Evolutionary conservation across 257 asterid genomes (phyloP).

Genomic region (Apocynum venetum): DNA sequence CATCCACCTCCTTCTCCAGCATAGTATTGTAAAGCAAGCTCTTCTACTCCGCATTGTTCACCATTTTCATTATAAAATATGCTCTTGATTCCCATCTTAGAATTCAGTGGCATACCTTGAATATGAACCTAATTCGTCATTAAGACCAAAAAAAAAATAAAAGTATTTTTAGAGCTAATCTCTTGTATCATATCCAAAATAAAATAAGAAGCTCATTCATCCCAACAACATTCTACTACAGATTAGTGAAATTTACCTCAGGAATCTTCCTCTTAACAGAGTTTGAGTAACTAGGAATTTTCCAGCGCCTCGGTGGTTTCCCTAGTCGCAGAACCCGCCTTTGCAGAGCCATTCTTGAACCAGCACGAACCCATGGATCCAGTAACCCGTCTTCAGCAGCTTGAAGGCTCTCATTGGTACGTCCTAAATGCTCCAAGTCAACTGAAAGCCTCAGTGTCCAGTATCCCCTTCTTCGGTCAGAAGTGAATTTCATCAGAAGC

Average conservation of each 20-base stretch:
- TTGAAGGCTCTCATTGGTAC: conserved; percentile 70
- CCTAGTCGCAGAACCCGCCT: conserved; percentile 78
- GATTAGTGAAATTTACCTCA: conserved; percentile 46
- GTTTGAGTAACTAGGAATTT: conserved; percentile 57
- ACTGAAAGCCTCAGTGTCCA: conserved; percentile 86
- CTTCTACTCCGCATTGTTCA: conserved; percentile 80
- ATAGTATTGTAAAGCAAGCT: conserved; percentile 86
- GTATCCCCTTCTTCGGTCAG: conserved; percentile 88
- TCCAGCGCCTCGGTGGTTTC: conserved; percentile 99
- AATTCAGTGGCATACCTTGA: conserved; percentile 79
- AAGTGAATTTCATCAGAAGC: conserved; percentile 47
- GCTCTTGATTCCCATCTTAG: conserved; percentile 70
- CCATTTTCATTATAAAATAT: conserved; percentile 86
- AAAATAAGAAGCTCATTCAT: neutral
- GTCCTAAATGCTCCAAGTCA: conserved; percentile 85
- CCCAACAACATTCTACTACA: neutral
- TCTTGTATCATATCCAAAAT: neutral
- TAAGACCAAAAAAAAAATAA: neutral
- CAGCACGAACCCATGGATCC: conserved; percentile 94
- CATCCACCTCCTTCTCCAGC: conserved; percentile 92
- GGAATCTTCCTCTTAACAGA: conserved; percentile 63
- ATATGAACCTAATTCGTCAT: conserved; percentile 50
- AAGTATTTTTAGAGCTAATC: neutral
- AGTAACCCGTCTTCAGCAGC: conserved; percentile 76
- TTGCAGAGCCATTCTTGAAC: conserved; percentile 81